phyloP scores from a whole-genome alignment of 169 alveolate genomes.

The Prorocentrum cordatum region DNA sequence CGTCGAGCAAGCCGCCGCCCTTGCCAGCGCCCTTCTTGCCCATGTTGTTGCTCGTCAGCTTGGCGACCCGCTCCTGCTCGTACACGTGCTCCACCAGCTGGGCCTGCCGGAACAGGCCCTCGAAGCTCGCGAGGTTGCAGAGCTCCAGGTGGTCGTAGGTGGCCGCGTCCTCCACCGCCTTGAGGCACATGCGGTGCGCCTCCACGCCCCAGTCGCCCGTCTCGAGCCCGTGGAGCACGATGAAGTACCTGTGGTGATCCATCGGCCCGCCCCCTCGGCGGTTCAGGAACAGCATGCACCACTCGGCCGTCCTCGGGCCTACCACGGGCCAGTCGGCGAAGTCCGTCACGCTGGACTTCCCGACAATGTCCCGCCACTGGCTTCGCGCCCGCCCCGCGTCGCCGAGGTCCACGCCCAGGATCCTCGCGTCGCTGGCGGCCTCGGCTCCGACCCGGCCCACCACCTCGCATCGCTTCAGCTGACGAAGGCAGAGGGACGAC shows the following conservation, averaged over 20 bases:
- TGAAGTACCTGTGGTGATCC: conserved; percentile 3
- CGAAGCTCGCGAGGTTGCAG: not conserved
- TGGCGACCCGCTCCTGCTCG: no score
- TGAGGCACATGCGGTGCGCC: not conserved
- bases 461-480: no score
- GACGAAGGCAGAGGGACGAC: no score
- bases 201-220: conserved; percentile 2
- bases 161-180: not conserved
- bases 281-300: conserved; percentile 6
- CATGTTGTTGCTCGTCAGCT: no score
- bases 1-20: no score
- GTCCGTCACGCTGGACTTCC: not conserved
- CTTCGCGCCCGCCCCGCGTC: not conserved
- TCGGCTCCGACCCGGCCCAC: no score
- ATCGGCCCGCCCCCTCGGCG: not conserved
- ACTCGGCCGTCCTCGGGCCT: conserved; percentile 14
- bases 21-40: no score
- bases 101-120: not conserved
- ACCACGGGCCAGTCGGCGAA: conserved; percentile 27
- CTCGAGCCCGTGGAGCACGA: not conserved
- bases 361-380: not conserved
- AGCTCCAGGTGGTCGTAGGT: conserved; percentile 7
- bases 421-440: conserved; percentile 10
- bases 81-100: conserved; percentile 14
- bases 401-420: not conserved